Conservation (phyloP, 805 yeast species). For the Lipomyces mesembrius region DNA sequence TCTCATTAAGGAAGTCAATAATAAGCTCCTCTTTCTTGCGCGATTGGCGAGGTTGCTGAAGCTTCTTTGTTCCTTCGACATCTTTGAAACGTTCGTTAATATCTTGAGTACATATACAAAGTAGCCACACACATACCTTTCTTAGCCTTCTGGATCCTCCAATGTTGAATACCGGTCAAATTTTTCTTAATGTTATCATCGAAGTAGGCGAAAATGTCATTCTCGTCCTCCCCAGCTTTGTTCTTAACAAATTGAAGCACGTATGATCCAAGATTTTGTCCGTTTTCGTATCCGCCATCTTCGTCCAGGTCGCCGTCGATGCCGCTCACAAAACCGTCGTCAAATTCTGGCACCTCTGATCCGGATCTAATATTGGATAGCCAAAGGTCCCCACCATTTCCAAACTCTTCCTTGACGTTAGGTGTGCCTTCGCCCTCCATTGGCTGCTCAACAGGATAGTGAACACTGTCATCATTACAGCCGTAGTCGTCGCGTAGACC, state of each 20-base stretch:
- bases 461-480: constrained; percentile 34
- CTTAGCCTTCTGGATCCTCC: constrained; percentile 75
- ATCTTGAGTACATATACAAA: background rate
- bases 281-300: constrained; percentile 39
- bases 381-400: constrained; percentile 37
- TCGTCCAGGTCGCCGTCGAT: constrained; percentile 30
- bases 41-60: constrained; percentile 18
- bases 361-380: constrained; percentile 21
- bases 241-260: constrained; percentile 21
- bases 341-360: constrained; percentile 8
- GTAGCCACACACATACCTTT: constrained; percentile 3
- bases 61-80: constrained; percentile 16
- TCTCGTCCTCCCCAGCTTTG: constrained; percentile 34
- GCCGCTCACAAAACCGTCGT: constrained; percentile 17
- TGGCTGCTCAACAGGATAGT: constrained; percentile 9
- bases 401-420: constrained; percentile 25
- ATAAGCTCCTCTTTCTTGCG: constrained; percentile 46
- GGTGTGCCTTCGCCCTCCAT: background rate
- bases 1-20: constrained; percentile 52
- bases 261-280: constrained; percentile 13
- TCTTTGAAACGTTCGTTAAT: background rate
- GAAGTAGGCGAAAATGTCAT: constrained; percentile 70
- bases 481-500: constrained; percentile 37
- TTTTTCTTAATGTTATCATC: constrained; percentile 69
- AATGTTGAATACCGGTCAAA: constrained; percentile 91